Conservation (phyloP, 352 stramenopile species). For the Phytophthora palmivora region DNA sequence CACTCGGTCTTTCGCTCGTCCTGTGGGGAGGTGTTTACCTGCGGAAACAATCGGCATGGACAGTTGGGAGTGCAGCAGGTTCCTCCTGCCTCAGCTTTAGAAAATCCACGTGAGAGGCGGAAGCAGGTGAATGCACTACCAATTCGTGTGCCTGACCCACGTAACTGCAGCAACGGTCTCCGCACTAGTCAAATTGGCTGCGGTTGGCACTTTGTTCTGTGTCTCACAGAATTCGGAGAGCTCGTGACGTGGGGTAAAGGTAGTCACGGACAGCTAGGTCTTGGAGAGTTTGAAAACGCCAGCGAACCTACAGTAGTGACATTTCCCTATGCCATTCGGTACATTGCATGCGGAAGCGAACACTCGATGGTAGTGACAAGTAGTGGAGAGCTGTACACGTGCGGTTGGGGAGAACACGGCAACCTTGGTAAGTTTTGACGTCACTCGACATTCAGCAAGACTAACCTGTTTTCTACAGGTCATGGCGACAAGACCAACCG, state of each 20-base stretch:
- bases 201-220: constrained; percentile 86
- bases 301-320: constrained; percentile 21
- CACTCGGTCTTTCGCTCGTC: constrained; percentile 69
- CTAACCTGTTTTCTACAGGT: constrained; percentile 38
- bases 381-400: constrained; percentile 70
- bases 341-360: constrained; percentile 81
- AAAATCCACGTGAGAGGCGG: constrained; percentile 4
- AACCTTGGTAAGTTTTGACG: constrained; percentile 83
- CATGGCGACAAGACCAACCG: constrained; percentile 63
- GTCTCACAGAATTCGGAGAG: constrained; percentile 35
- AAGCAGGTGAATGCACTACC: constrained; percentile 42
- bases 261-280: constrained; percentile 73
- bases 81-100: not conserved
- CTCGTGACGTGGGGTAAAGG: constrained; percentile 81
- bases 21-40: constrained; percentile 53
- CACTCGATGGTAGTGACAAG: constrained; percentile 67
- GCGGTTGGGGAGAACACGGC: constrained; percentile 85
- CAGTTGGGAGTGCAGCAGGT: constrained; percentile 56
- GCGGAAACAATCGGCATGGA: constrained; percentile 80
- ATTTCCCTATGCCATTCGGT: constrained; percentile 39
- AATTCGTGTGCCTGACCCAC: constrained; percentile 23
- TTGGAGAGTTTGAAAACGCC: constrained; percentile 32
- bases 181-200: constrained; percentile 47
- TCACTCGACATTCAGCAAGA: not conserved
- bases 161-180: constrained; percentile 27